Conservation (phyloP, 192 early-diverging fungal species). For the Podila epigama region DNA sequence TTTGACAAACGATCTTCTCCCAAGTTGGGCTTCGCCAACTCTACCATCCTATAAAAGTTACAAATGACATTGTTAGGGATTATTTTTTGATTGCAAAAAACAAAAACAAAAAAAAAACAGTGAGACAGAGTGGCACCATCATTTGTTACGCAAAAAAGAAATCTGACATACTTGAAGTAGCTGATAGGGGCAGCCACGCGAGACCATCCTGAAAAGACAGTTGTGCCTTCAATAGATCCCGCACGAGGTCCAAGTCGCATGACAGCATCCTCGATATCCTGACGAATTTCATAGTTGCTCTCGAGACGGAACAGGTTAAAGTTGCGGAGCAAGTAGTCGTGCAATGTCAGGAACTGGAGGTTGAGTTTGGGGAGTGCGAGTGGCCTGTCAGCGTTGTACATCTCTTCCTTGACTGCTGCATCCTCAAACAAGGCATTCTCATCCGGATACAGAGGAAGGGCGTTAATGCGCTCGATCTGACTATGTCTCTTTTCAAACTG, state of each 20-base stretch:
- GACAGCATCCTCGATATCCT: conserved; percentile 90
- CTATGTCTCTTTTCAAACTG: conserved; percentile 67
- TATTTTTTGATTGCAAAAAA: no score
- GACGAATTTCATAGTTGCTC: conserved; percentile 81
- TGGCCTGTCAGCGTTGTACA: conserved; percentile 59
- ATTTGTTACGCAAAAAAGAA: background rate
- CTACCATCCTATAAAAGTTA: conserved; percentile 59
- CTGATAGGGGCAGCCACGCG: conserved; percentile 86
- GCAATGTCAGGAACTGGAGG: conserved; percentile 91
- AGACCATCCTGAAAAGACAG: conserved; percentile 92
- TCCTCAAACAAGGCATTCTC: conserved; percentile 79
- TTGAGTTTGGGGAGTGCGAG: conserved; percentile 87
- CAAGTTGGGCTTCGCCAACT: conserved; percentile 75
- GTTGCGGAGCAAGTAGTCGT: conserved; percentile 91
- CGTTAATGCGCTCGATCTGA: conserved; percentile 76
- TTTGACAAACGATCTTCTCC: conserved; percentile 71
- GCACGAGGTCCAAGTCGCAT: conserved; percentile 75
- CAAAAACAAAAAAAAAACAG: no score
- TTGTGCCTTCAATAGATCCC: conserved; percentile 60
- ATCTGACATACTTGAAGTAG: conserved; percentile 52
- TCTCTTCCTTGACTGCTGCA: conserved; percentile 72
- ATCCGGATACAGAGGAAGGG: conserved; percentile 80
- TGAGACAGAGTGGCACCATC: no score
- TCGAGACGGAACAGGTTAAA: conserved; percentile 87
- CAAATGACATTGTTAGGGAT: background rate